Evolutionary conservation across 352 stramenopile species (phyloP), one percentile per base, ranked within the genome.

Genomic region (Phytophthora cajani): DNA sequence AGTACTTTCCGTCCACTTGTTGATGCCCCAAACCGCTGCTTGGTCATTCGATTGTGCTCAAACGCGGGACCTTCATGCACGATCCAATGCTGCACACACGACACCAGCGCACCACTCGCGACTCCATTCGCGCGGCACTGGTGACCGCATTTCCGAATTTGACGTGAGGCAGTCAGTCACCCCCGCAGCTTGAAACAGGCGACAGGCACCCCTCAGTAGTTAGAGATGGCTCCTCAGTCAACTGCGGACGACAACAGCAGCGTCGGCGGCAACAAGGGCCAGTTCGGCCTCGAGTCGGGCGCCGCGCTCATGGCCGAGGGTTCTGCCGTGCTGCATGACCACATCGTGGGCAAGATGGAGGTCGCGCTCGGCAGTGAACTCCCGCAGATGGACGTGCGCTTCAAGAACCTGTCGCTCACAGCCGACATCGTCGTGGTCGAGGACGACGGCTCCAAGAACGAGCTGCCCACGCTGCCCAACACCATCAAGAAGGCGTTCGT

Each of bases 341-440:
- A 77, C 38, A 33, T 84, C 16, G 71, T 72, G 21, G 21, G 53
- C 12, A 77, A 69, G 53, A 51, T 84, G 36, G 72, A 72, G 16
- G 54, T 52, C 9, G 69, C 79, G 4, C 40, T 79, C 9, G 71
- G 77, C 12, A 58, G 68, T 1, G 65, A 59, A 5, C 69, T 88
- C 68, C 80, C 80, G 17, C 75, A 82, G 50, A 72, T 81, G 62
- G 75, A 85, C 32, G 70, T 88, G n/a, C 78, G 75, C 10, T 85
- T 88, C 66, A 71, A 64, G n/a, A 69, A 82, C 62, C 56, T 88
- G 17, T 81, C 78, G 14, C 38, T 84, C 52, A 62, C 64, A 0
- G 80, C 80, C 4, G 72, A 82, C 54, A 63, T 79, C 10, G 44
- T 76, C n/a, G 67, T 77, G 50, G 62, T 56, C 0, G 66, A 81